Conservation (phyloP, 768 basidiomycete species). For the Trametes cubensis region DNA sequence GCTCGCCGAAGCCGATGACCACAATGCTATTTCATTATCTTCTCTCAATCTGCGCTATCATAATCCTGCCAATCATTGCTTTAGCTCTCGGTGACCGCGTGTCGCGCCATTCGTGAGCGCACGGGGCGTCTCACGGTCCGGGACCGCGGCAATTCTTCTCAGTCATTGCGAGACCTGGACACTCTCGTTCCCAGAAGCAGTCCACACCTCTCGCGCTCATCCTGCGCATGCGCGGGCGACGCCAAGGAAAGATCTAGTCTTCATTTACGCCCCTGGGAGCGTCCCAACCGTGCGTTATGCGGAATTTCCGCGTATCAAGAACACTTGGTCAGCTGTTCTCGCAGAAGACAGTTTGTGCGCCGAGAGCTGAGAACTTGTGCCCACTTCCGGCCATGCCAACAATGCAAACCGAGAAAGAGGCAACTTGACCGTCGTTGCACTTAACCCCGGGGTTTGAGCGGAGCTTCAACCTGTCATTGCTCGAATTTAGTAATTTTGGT, state of each 20-base stretch:
- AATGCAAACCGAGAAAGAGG: slow-evolving; percentile 9
- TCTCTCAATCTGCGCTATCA: slow-evolving; percentile 10
- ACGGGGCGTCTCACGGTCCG: background rate
- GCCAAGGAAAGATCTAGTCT: background rate
- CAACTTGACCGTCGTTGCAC: slow-evolving; percentile 6
- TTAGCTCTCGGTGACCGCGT: slow-evolving; percentile 1
- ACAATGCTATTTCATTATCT: too few relatives aligned
- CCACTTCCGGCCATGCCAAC: slow-evolving; percentile 10
- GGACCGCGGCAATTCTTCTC: background rate
- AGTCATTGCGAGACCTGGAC: background rate
- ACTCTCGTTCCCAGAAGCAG: background rate
- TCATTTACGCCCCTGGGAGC: slow-evolving; percentile 3
- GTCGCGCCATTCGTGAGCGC: background rate
- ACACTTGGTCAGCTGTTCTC: slow-evolving; percentile 14
- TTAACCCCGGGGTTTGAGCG: background rate
- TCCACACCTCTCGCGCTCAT: slow-evolving; percentile 3
- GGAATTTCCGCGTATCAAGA: slow-evolving; percentile 18
- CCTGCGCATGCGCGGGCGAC: background rate
- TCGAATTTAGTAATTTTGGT: background rate
- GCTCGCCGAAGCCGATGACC: too few relatives aligned
- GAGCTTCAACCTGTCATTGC: background rate
- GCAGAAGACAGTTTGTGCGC: slow-evolving; percentile 16
- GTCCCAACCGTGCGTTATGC: slow-evolving; percentile 1
- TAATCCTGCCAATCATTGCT: too few relatives aligned
- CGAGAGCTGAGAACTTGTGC: slow-evolving; percentile 13